A percentile compares a stretch with the other conserved stretches of the same genome.
Evolutionary conservation across 1,139 yeast species (phyloP).

Genomic region (Geotrichum fermentans): DNA sequence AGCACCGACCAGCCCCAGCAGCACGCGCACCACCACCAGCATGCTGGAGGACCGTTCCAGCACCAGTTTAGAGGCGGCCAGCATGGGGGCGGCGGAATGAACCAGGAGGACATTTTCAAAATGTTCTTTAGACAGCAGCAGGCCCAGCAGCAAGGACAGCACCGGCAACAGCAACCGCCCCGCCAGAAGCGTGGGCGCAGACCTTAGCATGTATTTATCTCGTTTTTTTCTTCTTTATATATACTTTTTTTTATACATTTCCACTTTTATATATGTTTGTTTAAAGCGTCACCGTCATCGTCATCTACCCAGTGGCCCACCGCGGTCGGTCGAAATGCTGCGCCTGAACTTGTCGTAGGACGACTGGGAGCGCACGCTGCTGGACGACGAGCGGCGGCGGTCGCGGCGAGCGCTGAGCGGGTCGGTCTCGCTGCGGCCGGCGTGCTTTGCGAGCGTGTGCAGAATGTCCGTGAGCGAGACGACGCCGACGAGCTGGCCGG

Average conservation of each 20-base stretch:
- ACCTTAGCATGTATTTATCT: background rate
- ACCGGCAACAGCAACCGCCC: background rate
- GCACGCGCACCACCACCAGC: background rate
- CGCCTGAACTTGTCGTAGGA: constrained; percentile 27
- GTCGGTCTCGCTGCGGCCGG: constrained; percentile 64
- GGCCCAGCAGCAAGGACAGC: constrained; percentile 6
- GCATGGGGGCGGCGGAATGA: constrained; percentile 4
- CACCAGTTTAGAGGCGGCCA: background rate
- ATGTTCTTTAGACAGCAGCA: constrained; percentile 4
- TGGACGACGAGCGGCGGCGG: constrained; percentile 57
- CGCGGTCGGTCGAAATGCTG: constrained; percentile 19
- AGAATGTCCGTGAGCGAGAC: constrained; percentile 85
- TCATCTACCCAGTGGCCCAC: no score
- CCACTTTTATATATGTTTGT: no score
- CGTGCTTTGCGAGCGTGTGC: constrained; percentile 68
- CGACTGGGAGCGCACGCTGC: constrained; percentile 30
- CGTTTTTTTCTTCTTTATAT: background rate
- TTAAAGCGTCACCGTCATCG: no score
- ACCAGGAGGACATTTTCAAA: constrained; percentile 4
- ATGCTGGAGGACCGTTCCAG: constrained; percentile 4
- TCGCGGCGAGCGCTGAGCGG: constrained; percentile 83
- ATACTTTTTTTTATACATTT: background rate
- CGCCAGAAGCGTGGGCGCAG: background rate
- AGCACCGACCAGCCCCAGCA: constrained; percentile 30
- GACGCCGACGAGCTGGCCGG: constrained; percentile 83